Percentiles rank a stretch among this genome's conserved stretches.
These are phyloP conservation scores for Candida piceae DNA, from an alignment of 805 yeast genomes.

Conservation along the genomic window DNA sequence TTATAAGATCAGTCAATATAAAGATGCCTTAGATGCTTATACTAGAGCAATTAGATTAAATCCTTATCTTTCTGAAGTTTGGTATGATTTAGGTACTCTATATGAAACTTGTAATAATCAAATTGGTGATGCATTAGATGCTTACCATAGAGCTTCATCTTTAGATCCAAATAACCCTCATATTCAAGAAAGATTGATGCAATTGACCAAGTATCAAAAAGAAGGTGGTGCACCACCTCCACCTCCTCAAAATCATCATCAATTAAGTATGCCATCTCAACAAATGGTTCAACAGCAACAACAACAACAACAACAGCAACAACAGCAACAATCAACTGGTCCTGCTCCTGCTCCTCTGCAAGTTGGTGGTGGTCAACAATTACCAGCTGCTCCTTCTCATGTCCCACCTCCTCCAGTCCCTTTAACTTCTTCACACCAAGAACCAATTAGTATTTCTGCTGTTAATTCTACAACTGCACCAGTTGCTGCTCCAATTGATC, in stretches of 20 bases:
- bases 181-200: conserved; percentile 88
- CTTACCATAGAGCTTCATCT: conserved; percentile 93
- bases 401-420: conserved; percentile 20
- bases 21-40: conserved; percentile 96
- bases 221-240: conserved; percentile 56
- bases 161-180: conserved; percentile 93
- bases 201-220: conserved; percentile 66
- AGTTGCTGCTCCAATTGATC: conserved; percentile 3
- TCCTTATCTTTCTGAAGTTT: conserved; percentile 94
- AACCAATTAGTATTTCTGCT: no score
- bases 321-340: conserved; percentile 26
- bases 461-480: conserved; percentile 4
- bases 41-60: conserved; percentile 93
- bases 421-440: neutral
- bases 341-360: conserved; percentile 27
- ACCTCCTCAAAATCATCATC: conserved; percentile 57
- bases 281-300: conserved; percentile 34
- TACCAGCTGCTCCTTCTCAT: conserved; percentile 22
- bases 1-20: conserved; percentile 91
- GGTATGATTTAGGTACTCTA: conserved; percentile 97
- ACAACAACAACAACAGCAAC: conserved; percentile 31
- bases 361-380: conserved; percentile 24
- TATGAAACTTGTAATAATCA: conserved; percentile 98
- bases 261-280: conserved; percentile 35
- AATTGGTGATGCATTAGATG: conserved; percentile 90